Conservation (phyloP, 495 filamentous ascomycete genomes). For the Aspergillus nanangensis region DNA sequence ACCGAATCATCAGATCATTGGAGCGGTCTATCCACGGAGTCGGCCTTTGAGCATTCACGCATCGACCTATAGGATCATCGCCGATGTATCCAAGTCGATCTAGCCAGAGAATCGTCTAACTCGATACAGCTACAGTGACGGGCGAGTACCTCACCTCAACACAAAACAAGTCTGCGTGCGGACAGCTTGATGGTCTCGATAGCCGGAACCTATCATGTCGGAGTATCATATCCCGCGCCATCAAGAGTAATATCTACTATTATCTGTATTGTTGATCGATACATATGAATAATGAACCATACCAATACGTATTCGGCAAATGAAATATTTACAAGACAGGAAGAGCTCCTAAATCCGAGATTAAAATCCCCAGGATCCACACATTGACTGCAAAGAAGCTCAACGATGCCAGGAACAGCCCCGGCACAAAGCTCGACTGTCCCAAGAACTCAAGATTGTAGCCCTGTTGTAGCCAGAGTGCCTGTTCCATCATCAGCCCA, state of each 20-base stretch:
- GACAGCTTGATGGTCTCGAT: not conserved
- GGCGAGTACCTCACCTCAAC: no score
- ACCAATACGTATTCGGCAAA: not conserved
- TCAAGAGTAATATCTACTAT: not conserved
- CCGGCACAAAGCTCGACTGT: conserved; percentile 76
- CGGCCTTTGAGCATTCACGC: conserved; percentile 29
- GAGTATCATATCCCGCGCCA: not conserved
- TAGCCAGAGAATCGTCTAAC: not conserved
- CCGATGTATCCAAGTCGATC: conserved; percentile 25
- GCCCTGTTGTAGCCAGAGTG: conserved; percentile 81
- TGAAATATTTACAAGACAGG: not conserved
- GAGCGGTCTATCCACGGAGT: conserved; percentile 25
- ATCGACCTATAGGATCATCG: conserved; percentile 30
- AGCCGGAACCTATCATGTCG: not conserved
- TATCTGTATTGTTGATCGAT: not conserved
- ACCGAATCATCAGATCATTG: conserved; percentile 23
- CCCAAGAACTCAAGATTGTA: conserved; percentile 88
- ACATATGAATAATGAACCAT: not conserved
- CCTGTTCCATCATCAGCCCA: conserved; percentile 37
- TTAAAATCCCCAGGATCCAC: conserved; percentile 79
- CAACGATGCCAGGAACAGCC: conserved; percentile 69
- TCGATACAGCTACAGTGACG: not conserved
- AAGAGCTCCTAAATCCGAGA: conserved; percentile 55
- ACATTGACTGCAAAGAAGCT: conserved; percentile 81
- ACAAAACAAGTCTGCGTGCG: no score